Percentiles rank a stretch among this genome's conserved stretches.
These are phyloP conservation scores for Penicillium sp. DNA, from an alignment of 2,329 filamentous ascomycete genomes.

Conservation along the genomic window DNA sequence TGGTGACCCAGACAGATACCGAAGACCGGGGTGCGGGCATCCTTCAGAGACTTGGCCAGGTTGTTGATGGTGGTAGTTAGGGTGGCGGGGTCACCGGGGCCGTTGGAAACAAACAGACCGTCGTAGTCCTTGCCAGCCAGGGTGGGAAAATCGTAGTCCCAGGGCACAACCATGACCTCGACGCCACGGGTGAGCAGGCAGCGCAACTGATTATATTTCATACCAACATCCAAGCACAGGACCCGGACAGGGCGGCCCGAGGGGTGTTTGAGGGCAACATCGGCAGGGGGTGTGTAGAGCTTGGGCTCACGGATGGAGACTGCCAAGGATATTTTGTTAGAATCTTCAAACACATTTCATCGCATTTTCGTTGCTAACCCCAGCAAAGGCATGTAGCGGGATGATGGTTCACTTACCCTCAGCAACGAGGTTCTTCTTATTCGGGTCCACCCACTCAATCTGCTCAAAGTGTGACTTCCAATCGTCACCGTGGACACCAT, in stretches of 20 bases:
- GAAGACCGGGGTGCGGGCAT: constrained; percentile 84
- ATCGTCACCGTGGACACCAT: constrained; percentile 47
- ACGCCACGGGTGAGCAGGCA: constrained; percentile 90
- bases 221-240: constrained; percentile 90
- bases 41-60: constrained; percentile 72
- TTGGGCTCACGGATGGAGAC: constrained; percentile 88
- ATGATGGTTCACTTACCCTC: constrained; percentile 68
- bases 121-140: constrained; percentile 84
- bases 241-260: constrained; percentile 86
- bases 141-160: constrained; percentile 86
- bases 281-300: constrained; percentile 71
- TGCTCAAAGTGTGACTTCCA: constrained; percentile 69
- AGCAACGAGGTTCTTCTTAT: constrained; percentile 86
- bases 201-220: constrained; percentile 97
- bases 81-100: constrained; percentile 89
- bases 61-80: constrained; percentile 77
- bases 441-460: constrained; percentile 88
- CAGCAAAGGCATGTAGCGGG: too few relatives aligned
- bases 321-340: constrained; percentile 43
- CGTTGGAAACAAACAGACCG: constrained; percentile 96
- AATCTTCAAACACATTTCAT: constrained; percentile 36
- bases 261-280: constrained; percentile 76
- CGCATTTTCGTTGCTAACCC: neutral
- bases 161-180: constrained; percentile 91
- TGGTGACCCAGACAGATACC: constrained; percentile 97